Evolutionary conservation across 169 alveolate species (phyloP), one percentile per base, ranked within the genome.

Genomic region (Plasmodium berghei): DNA sequence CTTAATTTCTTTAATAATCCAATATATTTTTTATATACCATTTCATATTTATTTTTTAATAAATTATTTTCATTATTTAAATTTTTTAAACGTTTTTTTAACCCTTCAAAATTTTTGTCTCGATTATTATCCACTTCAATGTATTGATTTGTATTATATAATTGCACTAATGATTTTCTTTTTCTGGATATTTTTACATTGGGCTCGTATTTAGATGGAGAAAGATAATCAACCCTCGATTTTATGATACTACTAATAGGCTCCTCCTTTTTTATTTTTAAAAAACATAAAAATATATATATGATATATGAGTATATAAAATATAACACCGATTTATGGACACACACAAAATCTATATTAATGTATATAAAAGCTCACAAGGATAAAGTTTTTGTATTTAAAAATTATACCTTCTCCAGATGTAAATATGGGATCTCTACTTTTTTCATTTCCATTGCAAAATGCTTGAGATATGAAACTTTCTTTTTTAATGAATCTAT

Each of bases 401-500:
- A 4, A 26, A 40, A 10, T n/a, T 64, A 40, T 62, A 77, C 75
- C 26, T 77, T 77, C 22, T 28, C 9, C 0, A 45, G 22, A 12
- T 62, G 73, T 14, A 46, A 56, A 55, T 63, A 14, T 20, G 12
- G 18, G 6, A 14, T 16, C 18, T 64, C 52, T 69, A 28, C 34
- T 63, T 54, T 54, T 64, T 64, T 58, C 55, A 14, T 62, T 63
- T 34, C 77, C 49, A 28, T 63, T n/a, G 54, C n/a, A 52, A 63
- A 77, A 16, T 45, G 10, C 55, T 64, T 77, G 48, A 77, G 77
- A 42, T 77, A 49, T 63, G 89, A 63, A 58, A 64, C 18, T 46
- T 77, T 45, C 52, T 66, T 77, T 18, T 77, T 77, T 66, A 77
- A 52, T 14, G 77, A n/a, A 20, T 77, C 62, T 48, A 77, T 77